Conservation (phyloP, 306 rosid species). For the Calophaca sinica region DNA sequence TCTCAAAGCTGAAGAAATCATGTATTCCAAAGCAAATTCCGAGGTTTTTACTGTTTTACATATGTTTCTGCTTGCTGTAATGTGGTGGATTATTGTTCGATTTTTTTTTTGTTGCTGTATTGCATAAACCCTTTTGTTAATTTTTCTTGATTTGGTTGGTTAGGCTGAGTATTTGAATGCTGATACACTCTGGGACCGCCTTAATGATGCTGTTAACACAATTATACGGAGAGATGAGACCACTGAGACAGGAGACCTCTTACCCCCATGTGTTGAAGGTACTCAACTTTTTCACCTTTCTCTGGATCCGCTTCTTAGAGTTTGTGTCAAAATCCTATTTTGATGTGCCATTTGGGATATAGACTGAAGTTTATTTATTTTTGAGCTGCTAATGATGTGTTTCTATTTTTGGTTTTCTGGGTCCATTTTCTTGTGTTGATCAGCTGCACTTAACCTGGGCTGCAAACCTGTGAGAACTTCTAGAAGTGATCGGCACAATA, state of each 20-base stretch:
- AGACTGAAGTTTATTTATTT: conserved; percentile 33
- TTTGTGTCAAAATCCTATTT: conserved; percentile 45
- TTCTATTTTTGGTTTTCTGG: conserved; percentile 46
- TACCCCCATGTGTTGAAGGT: conserved; percentile 99
- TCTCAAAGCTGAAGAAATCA: conserved; percentile 94
- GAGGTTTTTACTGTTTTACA: conserved; percentile 60
- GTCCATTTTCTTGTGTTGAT: conserved; percentile 41
- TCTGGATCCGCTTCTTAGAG: conserved; percentile 44
- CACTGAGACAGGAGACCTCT: conserved; percentile 81
- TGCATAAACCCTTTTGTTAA: conserved; percentile 46
- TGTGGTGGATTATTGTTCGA: conserved; percentile 32
- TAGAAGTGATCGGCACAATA: conserved; percentile 93
- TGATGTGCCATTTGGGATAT: conserved; percentile 33
- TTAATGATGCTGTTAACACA: conserved; percentile 95
- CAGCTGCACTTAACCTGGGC: conserved; percentile 99
- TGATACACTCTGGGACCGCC: conserved; percentile 93
- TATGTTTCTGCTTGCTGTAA: conserved; percentile 36
- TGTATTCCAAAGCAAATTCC: conserved; percentile 98
- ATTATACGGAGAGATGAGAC: conserved; percentile 93
- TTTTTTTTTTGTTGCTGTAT: conserved; percentile 26
- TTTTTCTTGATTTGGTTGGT: conserved; percentile 49
- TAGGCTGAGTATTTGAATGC: conserved; percentile 84
- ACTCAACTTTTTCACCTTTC: conserved; percentile 42
- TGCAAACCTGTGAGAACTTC: conserved; percentile 92
- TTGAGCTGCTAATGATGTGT: conserved; percentile 49